Percentiles rank a stretch among this genome's conserved stretches.
phyloP scores from a whole-genome alignment of 1,284 basidiomycete genomes.

The Cryptococcus sp. region DNA sequence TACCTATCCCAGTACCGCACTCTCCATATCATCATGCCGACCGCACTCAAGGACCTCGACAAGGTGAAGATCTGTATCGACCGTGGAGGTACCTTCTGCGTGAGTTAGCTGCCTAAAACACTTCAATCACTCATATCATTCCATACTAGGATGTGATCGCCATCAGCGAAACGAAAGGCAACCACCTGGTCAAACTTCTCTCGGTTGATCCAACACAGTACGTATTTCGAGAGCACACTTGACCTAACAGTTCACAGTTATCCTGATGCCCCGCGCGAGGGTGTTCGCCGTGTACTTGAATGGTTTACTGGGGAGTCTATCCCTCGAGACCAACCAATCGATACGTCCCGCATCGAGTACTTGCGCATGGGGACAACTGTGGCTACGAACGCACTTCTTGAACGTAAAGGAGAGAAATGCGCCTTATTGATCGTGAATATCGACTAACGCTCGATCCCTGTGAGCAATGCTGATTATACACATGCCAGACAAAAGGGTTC shows the following conservation, averaged over 20 bases:
- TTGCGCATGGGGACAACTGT: constrained; percentile 54
- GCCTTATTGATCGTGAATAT: constrained; percentile 71
- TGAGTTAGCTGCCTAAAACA: constrained; percentile 23
- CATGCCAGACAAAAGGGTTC: constrained; percentile 68
- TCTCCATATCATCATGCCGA: constrained; percentile 5
- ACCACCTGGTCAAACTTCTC: constrained; percentile 61
- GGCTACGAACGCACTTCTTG: constrained; percentile 92
- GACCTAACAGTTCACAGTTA: constrained; percentile 63
- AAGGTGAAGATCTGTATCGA: constrained; percentile 42
- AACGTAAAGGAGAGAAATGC: constrained; percentile 89
- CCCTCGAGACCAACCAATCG: constrained; percentile 56
- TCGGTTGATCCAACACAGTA: constrained; percentile 77
- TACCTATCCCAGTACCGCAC: no score
- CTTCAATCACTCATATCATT: background rate
- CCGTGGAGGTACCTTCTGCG: constrained; percentile 51
- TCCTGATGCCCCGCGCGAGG: constrained; percentile 78
- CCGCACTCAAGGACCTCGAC: constrained; percentile 12
- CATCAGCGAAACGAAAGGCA: constrained; percentile 12
- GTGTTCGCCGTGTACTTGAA: constrained; percentile 85
- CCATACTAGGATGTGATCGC: constrained; percentile 13
- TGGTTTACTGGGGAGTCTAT: constrained; percentile 72
- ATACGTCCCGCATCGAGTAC: constrained; percentile 31
- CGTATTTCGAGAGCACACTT: background rate
- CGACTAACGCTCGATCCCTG: background rate
- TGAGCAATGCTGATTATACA: background rate